Percentiles rank a stretch among this genome's conserved stretches.
phyloP scores from a whole-genome alignment of 2,329 filamentous ascomycete species.

The Rachicladosporium sp. region DNA sequence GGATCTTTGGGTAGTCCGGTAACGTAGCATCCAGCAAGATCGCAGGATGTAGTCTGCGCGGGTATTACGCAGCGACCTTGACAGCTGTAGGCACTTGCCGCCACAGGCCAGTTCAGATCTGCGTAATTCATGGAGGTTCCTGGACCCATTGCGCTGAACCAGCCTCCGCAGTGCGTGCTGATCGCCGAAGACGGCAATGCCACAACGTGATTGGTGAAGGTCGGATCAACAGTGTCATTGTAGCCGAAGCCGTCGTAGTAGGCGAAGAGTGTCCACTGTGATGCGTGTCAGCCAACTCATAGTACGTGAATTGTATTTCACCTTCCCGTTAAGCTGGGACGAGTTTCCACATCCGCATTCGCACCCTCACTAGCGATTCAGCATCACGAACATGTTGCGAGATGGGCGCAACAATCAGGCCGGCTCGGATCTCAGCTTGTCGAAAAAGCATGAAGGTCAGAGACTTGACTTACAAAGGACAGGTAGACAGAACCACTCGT shows the following conservation, averaged over 20 bases:
- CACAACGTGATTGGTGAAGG: constrained; percentile 14
- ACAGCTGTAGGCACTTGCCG: constrained; percentile 15
- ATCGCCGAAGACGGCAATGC: constrained; percentile 12
- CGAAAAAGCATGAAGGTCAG: background rate
- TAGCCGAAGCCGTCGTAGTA: constrained; percentile 7
- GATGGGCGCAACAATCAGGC: too few species aligned
- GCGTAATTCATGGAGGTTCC: constrained; percentile 12
- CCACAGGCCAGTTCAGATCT: constrained; percentile 16
- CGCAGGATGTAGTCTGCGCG: background rate
- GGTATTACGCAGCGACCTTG: constrained; percentile 5
- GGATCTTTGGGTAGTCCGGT: background rate
- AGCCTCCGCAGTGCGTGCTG: constrained; percentile 13
- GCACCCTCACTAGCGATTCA: too few species aligned
- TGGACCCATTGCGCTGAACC: constrained; percentile 1
- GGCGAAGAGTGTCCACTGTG: constrained; percentile 10
- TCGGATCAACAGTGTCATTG: constrained; percentile 9
- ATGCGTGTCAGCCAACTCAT: background rate
- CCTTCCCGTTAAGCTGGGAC: too few species aligned
- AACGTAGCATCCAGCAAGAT: background rate
- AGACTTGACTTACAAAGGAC: constrained; percentile 7
- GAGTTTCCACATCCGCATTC: too few species aligned
- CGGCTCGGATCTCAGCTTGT: background rate
- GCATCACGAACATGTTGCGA: too few species aligned
- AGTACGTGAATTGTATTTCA: background rate
- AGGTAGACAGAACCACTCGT: constrained; percentile 12